Base-by-base conservation (phyloP, 306 rosid species). In the Cicer judaicum region DNA sequence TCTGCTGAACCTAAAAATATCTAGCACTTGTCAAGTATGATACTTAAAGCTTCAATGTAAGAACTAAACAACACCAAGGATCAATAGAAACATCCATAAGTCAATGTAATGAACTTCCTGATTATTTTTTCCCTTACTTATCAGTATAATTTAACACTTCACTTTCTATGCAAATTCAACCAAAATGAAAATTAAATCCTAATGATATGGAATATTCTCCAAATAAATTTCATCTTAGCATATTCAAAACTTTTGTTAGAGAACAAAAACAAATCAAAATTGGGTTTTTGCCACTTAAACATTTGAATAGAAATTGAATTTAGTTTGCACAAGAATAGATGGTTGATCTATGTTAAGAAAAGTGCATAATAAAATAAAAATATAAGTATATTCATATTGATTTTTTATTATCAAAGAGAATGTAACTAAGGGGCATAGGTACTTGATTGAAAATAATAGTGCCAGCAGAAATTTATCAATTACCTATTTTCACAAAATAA, bases 1-100 rank as follows among this genome's bases (percentile, higher is more conserved):
- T 82, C 88, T 59, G 46, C 64, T 34, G 89, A 74, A 83, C 87
- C 96, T 89, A 78, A 75, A 80, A 81, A 63, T n/a, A 63, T 74
- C 36, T 64, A 48, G 82, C 47, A 50, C 10, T 24, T 67, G 73
- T 67, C 66, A 78, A 78, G 47, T 71, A 63, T 50, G 68, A 80
- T 68, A 29, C 42, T 41, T 47, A 46, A 71, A 83, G 81, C 61
- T 46, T 56, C 65, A 60, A 60, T 53, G 13, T 8, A 63, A 24
- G 41, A 76, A 41, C 77, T 59, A 52, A 18, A 67, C 34, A 72
- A 69, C 46, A 36, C 69, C 50, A 42, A 41, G 60, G 38, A 70
- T 40, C 69, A 76, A 68, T 14, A 5, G 29, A n/a, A 56, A 7
- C 56, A 59, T 65, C 48, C 57, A 81, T 15, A 76, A 52, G 39